phyloP scores from a whole-genome alignment of 2,329 filamentous ascomycete species.

The Fusarium sp. region DNA sequence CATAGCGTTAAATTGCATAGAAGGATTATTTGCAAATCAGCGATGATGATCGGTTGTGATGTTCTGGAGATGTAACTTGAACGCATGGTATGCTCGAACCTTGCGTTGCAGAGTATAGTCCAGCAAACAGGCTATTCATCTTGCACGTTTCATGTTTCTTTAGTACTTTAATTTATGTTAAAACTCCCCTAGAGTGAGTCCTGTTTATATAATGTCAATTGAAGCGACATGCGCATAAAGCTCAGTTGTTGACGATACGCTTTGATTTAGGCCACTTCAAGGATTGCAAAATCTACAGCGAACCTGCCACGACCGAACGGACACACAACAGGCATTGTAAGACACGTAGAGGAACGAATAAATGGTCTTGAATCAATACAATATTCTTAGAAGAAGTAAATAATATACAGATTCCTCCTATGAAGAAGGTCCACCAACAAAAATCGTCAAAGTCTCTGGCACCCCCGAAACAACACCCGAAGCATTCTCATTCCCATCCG shows the following conservation, averaged over 20 bases:
- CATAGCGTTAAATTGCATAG: conserved; percentile 8
- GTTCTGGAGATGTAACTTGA: not conserved
- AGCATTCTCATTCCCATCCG: conserved; percentile 64
- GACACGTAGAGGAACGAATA: accelerated
- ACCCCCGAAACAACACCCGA: conserved; percentile 47
- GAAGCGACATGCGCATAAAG: not conserved
- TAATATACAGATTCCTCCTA: not conserved
- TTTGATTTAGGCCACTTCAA: accelerated
- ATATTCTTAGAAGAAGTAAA: conserved; percentile 4
- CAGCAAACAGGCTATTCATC: not conserved
- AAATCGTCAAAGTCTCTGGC: conserved; percentile 44
- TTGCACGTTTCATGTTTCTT: accelerated
- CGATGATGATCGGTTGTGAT: not conserved
- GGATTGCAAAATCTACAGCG: accelerated
- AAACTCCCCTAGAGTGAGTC: accelerated
- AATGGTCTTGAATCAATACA: accelerated
- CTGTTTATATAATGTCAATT: accelerated
- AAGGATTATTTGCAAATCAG: not conserved
- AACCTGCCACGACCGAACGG: accelerated
- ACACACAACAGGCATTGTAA: accelerated
- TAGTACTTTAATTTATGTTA: accelerated
- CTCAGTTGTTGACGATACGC: not conserved
- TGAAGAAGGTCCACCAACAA: conserved; percentile 32
- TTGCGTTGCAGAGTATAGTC: accelerated
- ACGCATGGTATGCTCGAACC: too few species aligned